Conservation (phyloP, 2,329 filamentous ascomycete species). For the Paramyrothecium sp. region DNA sequence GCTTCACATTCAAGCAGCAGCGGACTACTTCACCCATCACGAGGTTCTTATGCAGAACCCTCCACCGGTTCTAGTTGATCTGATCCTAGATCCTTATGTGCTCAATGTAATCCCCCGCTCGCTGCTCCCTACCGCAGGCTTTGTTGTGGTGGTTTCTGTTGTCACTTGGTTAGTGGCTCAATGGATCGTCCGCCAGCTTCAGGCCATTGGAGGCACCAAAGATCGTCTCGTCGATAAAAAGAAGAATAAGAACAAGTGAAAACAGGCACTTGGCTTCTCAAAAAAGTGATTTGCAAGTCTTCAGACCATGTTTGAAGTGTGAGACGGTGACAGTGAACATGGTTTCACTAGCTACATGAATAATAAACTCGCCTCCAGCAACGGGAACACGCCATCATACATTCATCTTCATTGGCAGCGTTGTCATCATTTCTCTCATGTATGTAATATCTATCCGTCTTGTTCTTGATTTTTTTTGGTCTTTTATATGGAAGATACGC, state of each 20-base stretch:
- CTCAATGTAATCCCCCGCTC: slow-evolving; percentile 78
- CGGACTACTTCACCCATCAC: slow-evolving; percentile 82
- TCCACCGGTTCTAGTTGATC: slow-evolving; percentile 73
- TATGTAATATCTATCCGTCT: background rate
- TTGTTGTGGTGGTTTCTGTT: slow-evolving; percentile 62
- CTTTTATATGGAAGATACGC: background rate
- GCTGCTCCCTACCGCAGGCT: slow-evolving; percentile 68
- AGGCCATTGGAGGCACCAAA: slow-evolving; percentile 20
- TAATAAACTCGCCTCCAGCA: background rate
- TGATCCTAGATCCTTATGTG: slow-evolving; percentile 84
- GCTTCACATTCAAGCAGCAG: slow-evolving; percentile 71
- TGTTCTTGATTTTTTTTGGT: background rate
- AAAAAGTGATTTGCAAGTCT: background rate
- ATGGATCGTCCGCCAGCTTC: slow-evolving; percentile 24
- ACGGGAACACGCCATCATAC: background rate
- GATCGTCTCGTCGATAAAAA: slow-evolving; percentile 34
- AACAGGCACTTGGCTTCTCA: slow-evolving; percentile 7
- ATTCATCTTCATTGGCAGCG: background rate
- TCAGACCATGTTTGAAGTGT: background rate
- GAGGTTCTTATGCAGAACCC: slow-evolving; percentile 71
- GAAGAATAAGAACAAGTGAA: slow-evolving; percentile 7
- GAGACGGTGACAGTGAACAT: background rate
- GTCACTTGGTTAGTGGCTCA: slow-evolving; percentile 42
- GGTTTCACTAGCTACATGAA: background rate
- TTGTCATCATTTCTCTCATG: background rate